Evolutionary conservation across 768 basidiomycete species (phyloP), one percentile per base, ranked within the genome.

Genomic region (Guyanaporus albipodus): DNA sequence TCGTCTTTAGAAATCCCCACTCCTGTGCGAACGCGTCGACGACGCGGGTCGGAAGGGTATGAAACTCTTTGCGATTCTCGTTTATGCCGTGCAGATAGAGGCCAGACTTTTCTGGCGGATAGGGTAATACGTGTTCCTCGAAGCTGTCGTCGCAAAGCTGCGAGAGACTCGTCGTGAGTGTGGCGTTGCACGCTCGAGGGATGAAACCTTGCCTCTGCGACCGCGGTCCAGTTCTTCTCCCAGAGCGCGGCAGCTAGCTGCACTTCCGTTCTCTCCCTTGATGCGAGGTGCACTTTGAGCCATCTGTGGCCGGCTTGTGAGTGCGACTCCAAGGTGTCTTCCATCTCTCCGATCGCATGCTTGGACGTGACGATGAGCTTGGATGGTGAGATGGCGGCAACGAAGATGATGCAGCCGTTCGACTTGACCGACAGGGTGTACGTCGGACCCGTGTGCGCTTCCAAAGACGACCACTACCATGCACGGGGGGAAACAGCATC

Each of bases 101-200:
- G 4, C 94, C 95, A 0, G 91, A 89, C 48, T 81, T 80, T 17
- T 95, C 84, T 4, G 80, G 74, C 0, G 90, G 70, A 60, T 92
- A 95, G 0, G 80, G 72, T 0, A 99, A 77, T 44, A 98, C 95
- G 58, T 99, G 96, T 62, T 98, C 95, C 58, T 99, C 95, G 64
- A 98, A 98, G 0, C 77, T 79, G 67, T 99, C 96, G 59, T 99
- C 96, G 63, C 96, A 99, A 6, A 99, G 83, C 94, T 97, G 27
- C 27, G 27, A 28, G 11, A 28, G 27, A 28, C n/a, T n/a, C n/a
- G 27, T 28, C 27, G 11, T 28, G 6, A 6, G 27, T 28, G 27
- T 28, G 27, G 6, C 27, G 7, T 23, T 28, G 17, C 1, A 17
- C 48, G 15, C 19, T 10, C 12, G 10, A 14, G 6, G n/a, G 6